Conservation (phyloP, 129 eudicot species). For the Pittosporum tobira region DNA sequence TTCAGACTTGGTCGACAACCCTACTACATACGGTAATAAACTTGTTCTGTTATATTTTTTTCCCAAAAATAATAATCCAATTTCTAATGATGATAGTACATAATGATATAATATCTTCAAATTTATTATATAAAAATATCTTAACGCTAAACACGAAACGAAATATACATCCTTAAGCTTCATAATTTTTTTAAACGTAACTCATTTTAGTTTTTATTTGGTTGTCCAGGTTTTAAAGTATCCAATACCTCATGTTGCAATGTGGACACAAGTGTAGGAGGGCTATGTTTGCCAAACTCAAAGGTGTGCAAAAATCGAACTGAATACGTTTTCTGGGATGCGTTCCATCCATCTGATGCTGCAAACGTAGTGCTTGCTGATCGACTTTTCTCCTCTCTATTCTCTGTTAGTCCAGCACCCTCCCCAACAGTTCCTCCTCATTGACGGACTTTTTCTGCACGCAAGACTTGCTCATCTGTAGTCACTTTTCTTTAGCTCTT, state of each 20-base stretch:
- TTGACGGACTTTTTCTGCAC: neutral
- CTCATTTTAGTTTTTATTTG: too few relatives aligned
- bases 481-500: too few relatives aligned
- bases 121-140: too few relatives aligned
- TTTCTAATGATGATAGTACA: too few relatives aligned
- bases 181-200: too few relatives aligned
- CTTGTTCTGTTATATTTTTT: too few relatives aligned
- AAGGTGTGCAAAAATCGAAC: constrained; percentile 47
- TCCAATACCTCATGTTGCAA: constrained; percentile 77
- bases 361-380: constrained; percentile 75
- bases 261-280: constrained; percentile 68
- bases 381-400: constrained; percentile 38
- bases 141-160: too few relatives aligned
- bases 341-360: constrained; percentile 91
- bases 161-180: too few relatives aligned
- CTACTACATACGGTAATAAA: constrained; percentile 47
- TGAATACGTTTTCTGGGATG: constrained; percentile 89
- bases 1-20: constrained; percentile 53
- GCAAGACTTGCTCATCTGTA: too few relatives aligned
- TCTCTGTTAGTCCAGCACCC: constrained; percentile 22
- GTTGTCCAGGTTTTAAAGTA: constrained; percentile 60
- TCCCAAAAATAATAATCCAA: too few relatives aligned
- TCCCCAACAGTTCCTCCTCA: constrained; percentile 6
- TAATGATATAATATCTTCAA: too few relatives aligned
- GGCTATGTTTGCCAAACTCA: constrained; percentile 80